Base-by-base conservation (phyloP, 2,329 filamentous ascomycete species). In the Helicocarpus griseus region DNA sequence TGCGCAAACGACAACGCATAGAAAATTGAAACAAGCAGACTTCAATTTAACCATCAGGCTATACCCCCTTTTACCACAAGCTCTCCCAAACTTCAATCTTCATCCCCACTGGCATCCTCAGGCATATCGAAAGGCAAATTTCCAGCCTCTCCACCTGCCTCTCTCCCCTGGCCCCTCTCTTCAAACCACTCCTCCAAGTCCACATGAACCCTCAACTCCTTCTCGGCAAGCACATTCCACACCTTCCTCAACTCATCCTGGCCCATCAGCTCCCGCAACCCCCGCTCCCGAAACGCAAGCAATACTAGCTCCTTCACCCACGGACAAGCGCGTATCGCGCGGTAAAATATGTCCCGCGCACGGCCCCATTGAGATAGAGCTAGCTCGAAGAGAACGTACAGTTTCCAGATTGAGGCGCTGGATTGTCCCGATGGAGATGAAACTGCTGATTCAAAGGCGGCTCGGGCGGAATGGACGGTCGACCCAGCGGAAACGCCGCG, bases 221-320 rank as follows among this genome's bases (percentile, higher is more conserved):
- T 82, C 65, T 85, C 81, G 13, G 72, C 69, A 61, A 84, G 69
- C 5, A 81, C 73, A 55, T 76, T 72, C 62, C 78, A 80, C 14
- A 82, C 63, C 48, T 72, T 72, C 49, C 68, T 73, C 54, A 80
- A 57, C 50, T 84, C 79, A 26, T 69, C 69, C 17, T 69, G 67
- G 1, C 53, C 59, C 60, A 81, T 64, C 48, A 62, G 57, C 8
- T 60, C 50, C 13, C 61, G 61, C 29, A 74, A 54, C 35, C 54
- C 57, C 36, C 71, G 59, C 36, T 72, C 65, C 41, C 70, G 69
- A 52, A 85, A 81, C 0, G 77, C 82, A 24, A 77, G 53, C 66
- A 85, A 72, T 40, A 80, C 67, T 45, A 81, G 73, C 35, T 76
- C 72, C 62, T 86, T 85, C 1, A 73, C 76, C 81, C 82, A 86